These are phyloP conservation scores for Sordariomycetes sp. DNA, from an alignment of 2,329 filamentous ascomycete species.

Conservation along the genomic window DNA sequence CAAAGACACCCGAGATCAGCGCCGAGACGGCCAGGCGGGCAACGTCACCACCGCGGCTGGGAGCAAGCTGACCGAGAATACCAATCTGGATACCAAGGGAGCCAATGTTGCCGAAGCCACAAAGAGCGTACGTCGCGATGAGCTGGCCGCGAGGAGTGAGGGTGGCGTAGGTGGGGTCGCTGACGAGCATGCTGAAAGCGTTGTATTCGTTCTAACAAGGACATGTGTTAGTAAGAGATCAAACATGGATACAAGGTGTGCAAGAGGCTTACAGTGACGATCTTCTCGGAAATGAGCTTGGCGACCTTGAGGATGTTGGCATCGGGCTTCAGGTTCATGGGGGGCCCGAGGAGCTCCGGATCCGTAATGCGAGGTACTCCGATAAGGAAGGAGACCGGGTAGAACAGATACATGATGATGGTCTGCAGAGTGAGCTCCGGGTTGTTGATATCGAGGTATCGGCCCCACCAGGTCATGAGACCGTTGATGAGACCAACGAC, in stretches of 20 bases:
- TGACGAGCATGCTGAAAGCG: constrained; percentile 51
- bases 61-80: constrained; percentile 74
- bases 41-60: constrained; percentile 64
- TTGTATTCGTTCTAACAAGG: constrained; percentile 63
- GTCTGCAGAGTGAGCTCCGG: constrained; percentile 63
- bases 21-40: constrained; percentile 68
- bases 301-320: constrained; percentile 65
- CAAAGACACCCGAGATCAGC: constrained; percentile 66
- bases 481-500: constrained; percentile 67
- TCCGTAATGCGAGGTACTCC: constrained; percentile 51
- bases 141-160: constrained; percentile 64
- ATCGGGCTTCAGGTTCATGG: no score
- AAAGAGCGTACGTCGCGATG: constrained; percentile 80
- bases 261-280: constrained; percentile 55
- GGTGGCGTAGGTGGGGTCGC: constrained; percentile 44
- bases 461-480: constrained; percentile 75
- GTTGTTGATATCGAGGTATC: constrained; percentile 63
- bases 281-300: constrained; percentile 74
- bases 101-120: constrained; percentile 77
- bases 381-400: constrained; percentile 71
- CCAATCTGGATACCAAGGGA: constrained; percentile 86
- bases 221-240: neutral
- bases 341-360: no score
- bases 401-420: constrained; percentile 69
- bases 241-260: neutral